These are phyloP conservation scores for Fusarium sp. DNA, from an alignment of 2,329 filamentous ascomycete genomes.

Conservation along the genomic window DNA sequence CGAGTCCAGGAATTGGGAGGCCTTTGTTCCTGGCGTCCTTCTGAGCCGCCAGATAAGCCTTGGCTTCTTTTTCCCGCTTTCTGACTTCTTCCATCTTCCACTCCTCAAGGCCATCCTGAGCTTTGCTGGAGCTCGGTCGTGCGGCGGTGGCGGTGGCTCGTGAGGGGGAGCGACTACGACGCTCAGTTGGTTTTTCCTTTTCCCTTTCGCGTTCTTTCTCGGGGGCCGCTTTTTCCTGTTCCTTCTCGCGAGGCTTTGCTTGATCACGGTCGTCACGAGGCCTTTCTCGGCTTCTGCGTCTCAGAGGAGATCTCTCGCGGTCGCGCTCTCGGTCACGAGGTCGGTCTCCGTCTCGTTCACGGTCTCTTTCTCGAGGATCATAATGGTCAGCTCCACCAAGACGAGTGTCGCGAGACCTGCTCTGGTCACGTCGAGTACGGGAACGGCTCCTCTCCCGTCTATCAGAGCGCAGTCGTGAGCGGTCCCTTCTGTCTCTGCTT, in stretches of 20 bases:
- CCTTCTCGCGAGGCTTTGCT: conserved; percentile 34
- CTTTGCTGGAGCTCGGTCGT: conserved; percentile 53
- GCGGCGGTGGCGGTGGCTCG: conserved; percentile 49
- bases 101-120: conserved; percentile 61
- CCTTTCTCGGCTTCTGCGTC: conserved; percentile 44
- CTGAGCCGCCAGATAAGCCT: conserved; percentile 70
- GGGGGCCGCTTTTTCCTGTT: conserved; percentile 24
- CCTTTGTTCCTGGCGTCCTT: conserved; percentile 69
- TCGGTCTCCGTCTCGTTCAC: conserved; percentile 36
- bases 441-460: conserved; percentile 49
- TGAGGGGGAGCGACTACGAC: conserved; percentile 58
- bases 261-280: conserved; percentile 37
- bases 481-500: conserved; percentile 45
- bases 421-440: conserved; percentile 44
- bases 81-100: conserved; percentile 71
- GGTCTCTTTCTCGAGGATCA: conserved; percentile 48
- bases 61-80: conserved; percentile 71
- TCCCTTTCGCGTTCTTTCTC: conserved; percentile 10
- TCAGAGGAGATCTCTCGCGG: conserved; percentile 32
- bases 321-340: conserved; percentile 34
- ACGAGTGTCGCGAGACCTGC: conserved; percentile 42
- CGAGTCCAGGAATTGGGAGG: conserved; percentile 66
- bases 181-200: conserved; percentile 45
- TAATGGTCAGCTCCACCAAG: conserved; percentile 45
- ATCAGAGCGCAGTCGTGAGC: conserved; percentile 41